Conservation (phyloP, 2,329 filamentous ascomycete genomes). For the Hypoxylon sp. region DNA sequence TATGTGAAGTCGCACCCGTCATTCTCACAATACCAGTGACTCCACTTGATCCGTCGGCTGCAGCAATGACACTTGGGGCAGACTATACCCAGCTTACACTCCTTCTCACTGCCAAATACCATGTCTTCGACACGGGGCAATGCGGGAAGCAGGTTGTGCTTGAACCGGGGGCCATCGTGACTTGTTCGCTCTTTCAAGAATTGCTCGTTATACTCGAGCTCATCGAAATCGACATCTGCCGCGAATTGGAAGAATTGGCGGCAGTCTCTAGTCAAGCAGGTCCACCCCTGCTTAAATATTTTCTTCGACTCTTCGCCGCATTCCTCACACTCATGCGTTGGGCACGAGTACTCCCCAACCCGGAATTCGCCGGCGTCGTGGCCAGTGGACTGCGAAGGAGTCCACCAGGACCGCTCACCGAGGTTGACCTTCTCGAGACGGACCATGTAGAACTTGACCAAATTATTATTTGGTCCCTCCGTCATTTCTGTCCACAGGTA, state of each 20-base stretch:
- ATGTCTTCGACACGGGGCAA: constrained; percentile 45
- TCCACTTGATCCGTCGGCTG: constrained; percentile 71
- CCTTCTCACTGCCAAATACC: constrained; percentile 61
- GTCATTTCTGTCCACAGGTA: constrained; percentile 75
- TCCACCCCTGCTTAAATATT: constrained; percentile 53
- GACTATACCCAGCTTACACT: constrained; percentile 73
- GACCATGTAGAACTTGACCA: constrained; percentile 62
- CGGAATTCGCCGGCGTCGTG: constrained; percentile 47
- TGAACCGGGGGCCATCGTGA: constrained; percentile 56
- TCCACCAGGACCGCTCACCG: constrained; percentile 70
- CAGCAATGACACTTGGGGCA: constrained; percentile 75
- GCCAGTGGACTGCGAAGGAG: constrained; percentile 52
- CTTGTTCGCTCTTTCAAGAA: constrained; percentile 69
- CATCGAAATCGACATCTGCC: constrained; percentile 43
- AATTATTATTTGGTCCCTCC: constrained; percentile 52
- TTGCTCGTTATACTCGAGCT: constrained; percentile 64
- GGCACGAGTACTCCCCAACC: constrained; percentile 51
- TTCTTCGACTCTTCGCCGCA: constrained; percentile 59
- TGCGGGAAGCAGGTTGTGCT: constrained; percentile 56
- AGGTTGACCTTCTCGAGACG: constrained; percentile 75
- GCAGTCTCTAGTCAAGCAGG: constrained; percentile 58
- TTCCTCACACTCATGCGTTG: constrained; percentile 52
- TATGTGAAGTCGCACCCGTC: constrained; percentile 63
- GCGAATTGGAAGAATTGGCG: constrained; percentile 62
- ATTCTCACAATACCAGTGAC: constrained; percentile 71